phyloP scores from a whole-genome alignment of 2,329 filamentous ascomycete genomes.

The Ophiostoma piceae region DNA sequence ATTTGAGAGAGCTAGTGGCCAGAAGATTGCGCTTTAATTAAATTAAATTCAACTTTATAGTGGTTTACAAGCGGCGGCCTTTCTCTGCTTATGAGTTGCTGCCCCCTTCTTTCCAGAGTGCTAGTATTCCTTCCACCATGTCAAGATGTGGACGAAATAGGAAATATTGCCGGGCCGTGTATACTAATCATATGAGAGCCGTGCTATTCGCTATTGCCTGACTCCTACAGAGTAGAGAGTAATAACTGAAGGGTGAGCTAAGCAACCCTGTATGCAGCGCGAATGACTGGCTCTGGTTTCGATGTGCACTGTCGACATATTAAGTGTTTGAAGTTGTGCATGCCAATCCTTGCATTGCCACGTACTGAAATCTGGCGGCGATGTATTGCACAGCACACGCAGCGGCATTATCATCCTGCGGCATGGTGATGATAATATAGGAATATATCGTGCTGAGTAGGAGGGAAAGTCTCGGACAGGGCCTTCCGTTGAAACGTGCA shows the following conservation, averaged over 20 bases:
- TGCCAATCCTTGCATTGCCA: slow-evolving; percentile 4
- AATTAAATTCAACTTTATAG: not conserved
- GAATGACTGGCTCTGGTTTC: not conserved
- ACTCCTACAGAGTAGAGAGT: not conserved
- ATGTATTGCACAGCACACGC: not conserved
- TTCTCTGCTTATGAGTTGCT: not conserved
- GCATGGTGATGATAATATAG: not conserved
- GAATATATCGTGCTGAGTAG: not conserved
- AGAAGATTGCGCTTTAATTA: not conserved
- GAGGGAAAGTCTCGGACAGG: not conserved
- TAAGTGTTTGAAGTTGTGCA: not conserved
- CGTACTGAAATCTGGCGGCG: not conserved
- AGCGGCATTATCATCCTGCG: not conserved
- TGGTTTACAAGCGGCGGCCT: not conserved
- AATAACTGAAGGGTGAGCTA: not conserved
- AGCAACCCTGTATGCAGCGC: not conserved
- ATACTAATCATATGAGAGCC: not conserved
- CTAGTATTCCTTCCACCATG: not conserved
- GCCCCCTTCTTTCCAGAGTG: not conserved
- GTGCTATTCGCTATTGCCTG: not conserved
- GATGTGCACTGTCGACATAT: not conserved
- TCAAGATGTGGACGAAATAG: not conserved
- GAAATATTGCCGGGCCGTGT: not conserved
- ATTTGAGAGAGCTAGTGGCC: not conserved
- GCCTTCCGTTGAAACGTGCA: not conserved